These are phyloP conservation scores for Cymbidium sinense DNA, from an alignment of 106 monocot genomes.

Conservation along the genomic window DNA sequence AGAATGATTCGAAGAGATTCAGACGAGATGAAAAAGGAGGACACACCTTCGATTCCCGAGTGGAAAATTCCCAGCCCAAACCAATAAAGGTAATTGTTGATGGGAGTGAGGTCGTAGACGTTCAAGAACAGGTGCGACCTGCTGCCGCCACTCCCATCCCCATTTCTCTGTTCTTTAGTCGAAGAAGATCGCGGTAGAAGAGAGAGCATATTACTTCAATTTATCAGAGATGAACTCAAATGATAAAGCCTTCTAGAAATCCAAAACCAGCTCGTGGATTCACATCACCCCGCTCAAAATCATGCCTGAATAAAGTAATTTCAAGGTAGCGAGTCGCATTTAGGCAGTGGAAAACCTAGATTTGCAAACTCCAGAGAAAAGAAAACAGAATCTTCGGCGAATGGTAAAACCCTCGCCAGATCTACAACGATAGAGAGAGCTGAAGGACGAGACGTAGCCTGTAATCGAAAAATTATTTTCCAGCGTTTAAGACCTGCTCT, in stretches of 20 bases:
- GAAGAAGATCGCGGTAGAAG: conserved; percentile 11
- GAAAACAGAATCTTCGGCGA: background rate
- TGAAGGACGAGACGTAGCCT: background rate
- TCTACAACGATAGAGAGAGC: background rate
- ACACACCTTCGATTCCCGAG: conserved; percentile 72
- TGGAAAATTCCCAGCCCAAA: conserved; percentile 70
- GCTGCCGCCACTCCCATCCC: background rate
- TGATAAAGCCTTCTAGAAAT: background rate
- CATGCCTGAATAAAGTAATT: background rate
- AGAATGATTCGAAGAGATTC: background rate
- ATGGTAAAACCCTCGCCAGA: background rate
- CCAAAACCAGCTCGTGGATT: background rate
- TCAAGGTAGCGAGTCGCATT: background rate
- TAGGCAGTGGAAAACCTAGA: background rate
- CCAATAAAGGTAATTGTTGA: conserved; percentile 71
- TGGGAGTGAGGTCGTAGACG: conserved; percentile 67
- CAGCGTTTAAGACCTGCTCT: background rate
- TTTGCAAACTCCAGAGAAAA: background rate
- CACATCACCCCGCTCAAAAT: background rate
- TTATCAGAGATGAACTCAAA: background rate
- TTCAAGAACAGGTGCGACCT: conserved; percentile 36
- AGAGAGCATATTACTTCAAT: conserved; percentile 10
- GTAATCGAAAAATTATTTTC: background rate
- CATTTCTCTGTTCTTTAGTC: background rate
- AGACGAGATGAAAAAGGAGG: background rate